Evolutionary conservation across 331 rosid genomes (phyloP), one percentile per base, ranked within the genome.

Genomic region (Pyracantha coccinea): DNA sequence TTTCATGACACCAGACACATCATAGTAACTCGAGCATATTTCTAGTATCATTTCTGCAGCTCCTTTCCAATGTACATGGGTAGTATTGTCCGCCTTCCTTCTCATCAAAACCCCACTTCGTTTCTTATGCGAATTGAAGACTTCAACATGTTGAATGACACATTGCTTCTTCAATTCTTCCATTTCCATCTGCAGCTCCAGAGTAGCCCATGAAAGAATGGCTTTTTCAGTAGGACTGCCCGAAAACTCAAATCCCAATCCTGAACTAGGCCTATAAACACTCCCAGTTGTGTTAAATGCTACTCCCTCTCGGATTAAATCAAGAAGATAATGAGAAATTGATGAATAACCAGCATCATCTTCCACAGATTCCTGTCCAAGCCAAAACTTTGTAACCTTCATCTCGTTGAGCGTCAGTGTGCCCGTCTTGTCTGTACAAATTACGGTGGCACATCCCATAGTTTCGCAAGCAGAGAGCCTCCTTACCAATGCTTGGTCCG

Each of bases 171-270:
- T 44, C 69, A 78, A 5, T 17, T 66, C 31, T 21, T 78, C 76
- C 71, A 82, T 76, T 27, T 87, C 68, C 83, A 82, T 85, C 4
- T 44, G 41, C 50, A 81, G 15, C 58, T 78, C 77, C 9, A 3
- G 5, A n/a, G 71, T 84, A 10, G 80, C 84, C 90, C 86, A 86
- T 0, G 70, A 80, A 38, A 81, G 86, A 73, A 86, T 78, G 8
- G 90, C 86, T 12, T 83, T 81, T 67, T 83, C 87, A 44, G 84
- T 83, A 10, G 86, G 87, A 57, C 81, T 79, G n/a, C 87, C 80
- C 3, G 85, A 75, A 65, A 83, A 41, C 62, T 83, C 82, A 15
- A 76, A 45, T 45, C 68, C 66, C 0, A 57, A 55, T 32, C 29
- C 63, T 8, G 17, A 41, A 9, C 21, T 73, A 38, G 84, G 35